These are phyloP conservation scores for Cutaneotrichosporon cutaneum DNA, from an alignment of 1,284 basidiomycete genomes.

Conservation along the genomic window DNA sequence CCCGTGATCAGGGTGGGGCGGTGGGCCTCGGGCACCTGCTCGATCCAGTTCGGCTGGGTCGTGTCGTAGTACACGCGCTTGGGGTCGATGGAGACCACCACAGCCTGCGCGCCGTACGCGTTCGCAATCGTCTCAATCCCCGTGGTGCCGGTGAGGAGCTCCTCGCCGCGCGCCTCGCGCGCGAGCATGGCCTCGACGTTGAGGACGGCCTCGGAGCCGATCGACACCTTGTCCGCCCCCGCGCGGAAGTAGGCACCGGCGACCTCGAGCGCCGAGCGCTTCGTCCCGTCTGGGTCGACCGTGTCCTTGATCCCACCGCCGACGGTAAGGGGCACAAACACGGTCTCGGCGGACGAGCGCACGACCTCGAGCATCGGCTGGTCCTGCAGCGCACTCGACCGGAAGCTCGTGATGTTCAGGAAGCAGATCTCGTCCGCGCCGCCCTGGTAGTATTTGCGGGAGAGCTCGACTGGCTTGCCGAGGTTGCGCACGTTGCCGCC, in stretches of 20 bases:
- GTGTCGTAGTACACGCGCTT: conserved; percentile 79
- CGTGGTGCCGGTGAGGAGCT: conserved; percentile 59
- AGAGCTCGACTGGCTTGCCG: conserved; percentile 93
- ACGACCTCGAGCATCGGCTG: conserved; percentile 99
- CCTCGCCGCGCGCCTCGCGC: conserved; percentile 55
- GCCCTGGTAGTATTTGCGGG: conserved; percentile 77
- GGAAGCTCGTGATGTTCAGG: conserved; percentile 99
- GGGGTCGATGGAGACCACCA: conserved; percentile 97
- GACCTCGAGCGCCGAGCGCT: conserved; percentile 82
- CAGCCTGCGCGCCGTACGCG: conserved; percentile 92
- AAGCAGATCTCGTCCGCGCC: conserved; percentile 97
- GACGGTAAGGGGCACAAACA: conserved; percentile 98
- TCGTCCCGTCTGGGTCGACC: conserved; percentile 91
- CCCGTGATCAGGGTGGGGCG: conserved; percentile 44
- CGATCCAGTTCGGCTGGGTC: conserved; percentile 60
- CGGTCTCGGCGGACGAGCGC: conserved; percentile 78
- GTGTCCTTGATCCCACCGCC: conserved; percentile 98
- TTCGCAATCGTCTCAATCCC: conserved; percentile 91
- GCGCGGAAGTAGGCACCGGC: conserved; percentile 95
- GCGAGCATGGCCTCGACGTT: conserved; percentile 81
- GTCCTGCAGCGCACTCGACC: conserved; percentile 88
- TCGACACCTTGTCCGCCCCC: conserved; percentile 91
- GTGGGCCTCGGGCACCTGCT: conserved; percentile 61
- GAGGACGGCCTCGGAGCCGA: conserved; percentile 92
- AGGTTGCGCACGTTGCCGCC: conserved; percentile 87